Percentiles rank a stretch among this genome's conserved stretches.
These are phyloP conservation scores for Diaporthe sp. DNA, from an alignment of 2,329 filamentous ascomycete genomes.

Conservation along the genomic window DNA sequence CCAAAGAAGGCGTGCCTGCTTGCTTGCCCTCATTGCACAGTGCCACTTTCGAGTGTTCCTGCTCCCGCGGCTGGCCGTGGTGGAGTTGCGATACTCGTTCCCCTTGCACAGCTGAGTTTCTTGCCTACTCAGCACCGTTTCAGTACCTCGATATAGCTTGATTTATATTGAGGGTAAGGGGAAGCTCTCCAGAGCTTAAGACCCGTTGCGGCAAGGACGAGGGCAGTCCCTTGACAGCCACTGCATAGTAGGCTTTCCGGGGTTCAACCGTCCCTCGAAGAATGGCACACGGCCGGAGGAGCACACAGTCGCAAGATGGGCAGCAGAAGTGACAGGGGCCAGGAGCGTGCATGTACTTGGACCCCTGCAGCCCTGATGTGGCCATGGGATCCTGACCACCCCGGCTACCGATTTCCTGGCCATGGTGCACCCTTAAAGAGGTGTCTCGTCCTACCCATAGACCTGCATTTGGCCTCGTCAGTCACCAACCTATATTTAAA, in stretches of 20 bases:
- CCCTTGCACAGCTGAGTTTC: conserved; percentile 19
- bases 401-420: conserved; percentile 35
- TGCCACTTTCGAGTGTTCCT: background rate
- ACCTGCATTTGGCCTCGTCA: conserved; percentile 38
- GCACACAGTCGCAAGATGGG: conserved; percentile 14
- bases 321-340: conserved; percentile 21
- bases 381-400: conserved; percentile 39
- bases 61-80: background rate
- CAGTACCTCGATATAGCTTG: conserved; percentile 24
- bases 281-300: background rate
- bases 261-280: background rate
- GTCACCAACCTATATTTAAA: conserved; percentile 41
- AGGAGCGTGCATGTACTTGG: conserved; percentile 19
- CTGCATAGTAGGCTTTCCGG: background rate
- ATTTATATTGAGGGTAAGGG: conserved; percentile 3
- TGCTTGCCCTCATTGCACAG: conserved; percentile 14
- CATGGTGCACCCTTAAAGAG: conserved; percentile 22
- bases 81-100: conserved; percentile 11
- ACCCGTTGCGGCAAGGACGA: conserved; percentile 18
- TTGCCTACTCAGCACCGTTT: background rate
- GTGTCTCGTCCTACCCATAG: conserved; percentile 34
- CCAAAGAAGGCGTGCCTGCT: background rate
- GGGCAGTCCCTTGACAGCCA: background rate
- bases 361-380: conserved; percentile 27
- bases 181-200: background rate